A percentile compares a stretch with the other conserved stretches of the same genome.
Evolutionary conservation across 148 eudicot species (phyloP).

Genomic region (Vaccinium macrocarpon): DNA sequence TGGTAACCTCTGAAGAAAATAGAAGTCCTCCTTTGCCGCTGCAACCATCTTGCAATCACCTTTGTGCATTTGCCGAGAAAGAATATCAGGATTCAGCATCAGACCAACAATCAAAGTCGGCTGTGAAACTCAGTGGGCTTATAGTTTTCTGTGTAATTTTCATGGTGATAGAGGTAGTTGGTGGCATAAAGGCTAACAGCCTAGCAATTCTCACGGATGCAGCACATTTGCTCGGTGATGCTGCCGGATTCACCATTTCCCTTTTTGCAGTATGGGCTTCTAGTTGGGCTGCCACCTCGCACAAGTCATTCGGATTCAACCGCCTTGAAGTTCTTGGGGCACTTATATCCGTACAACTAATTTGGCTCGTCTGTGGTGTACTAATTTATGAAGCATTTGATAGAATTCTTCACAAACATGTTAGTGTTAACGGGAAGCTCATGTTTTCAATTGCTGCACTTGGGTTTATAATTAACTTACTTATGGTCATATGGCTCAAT

Average conservation of each 20-base stretch:
- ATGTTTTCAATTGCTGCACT: slow-evolving; percentile 51
- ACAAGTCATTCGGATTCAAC: slow-evolving; percentile 44
- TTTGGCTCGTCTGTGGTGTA: slow-evolving; percentile 46
- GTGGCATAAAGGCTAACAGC: slow-evolving; percentile 55
- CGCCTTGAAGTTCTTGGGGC: slow-evolving; percentile 55
- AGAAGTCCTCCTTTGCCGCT: slow-evolving; percentile 7
- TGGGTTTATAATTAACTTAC: slow-evolving; percentile 40
- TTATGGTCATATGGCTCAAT: slow-evolving; percentile 43
- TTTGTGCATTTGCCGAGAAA: slow-evolving; percentile 40
- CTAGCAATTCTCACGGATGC: slow-evolving; percentile 58
- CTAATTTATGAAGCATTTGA: slow-evolving; percentile 46
- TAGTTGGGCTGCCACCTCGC: slow-evolving; percentile 41
- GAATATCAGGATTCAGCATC: slow-evolving; percentile 22
- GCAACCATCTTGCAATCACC: slow-evolving; percentile 24
- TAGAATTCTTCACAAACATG: slow-evolving; percentile 32
- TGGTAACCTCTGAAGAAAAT: slow-evolving; percentile 10
- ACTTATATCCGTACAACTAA: slow-evolving; percentile 48
- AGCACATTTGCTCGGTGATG: slow-evolving; percentile 45
- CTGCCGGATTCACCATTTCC: slow-evolving; percentile 49
- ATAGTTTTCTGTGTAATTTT: slow-evolving; percentile 35
- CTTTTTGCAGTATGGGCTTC: slow-evolving; percentile 53
- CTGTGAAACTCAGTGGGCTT: slow-evolving; percentile 37
- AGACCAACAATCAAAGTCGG: slow-evolving; percentile 32
- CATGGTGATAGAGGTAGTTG: slow-evolving; percentile 43
- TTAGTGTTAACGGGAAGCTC: slow-evolving; percentile 40